A percentile compares a stretch with the other conserved stretches of the same genome.
Conservation (phyloP, 306 rosid genomes). For the Luffa acutangula region DNA sequence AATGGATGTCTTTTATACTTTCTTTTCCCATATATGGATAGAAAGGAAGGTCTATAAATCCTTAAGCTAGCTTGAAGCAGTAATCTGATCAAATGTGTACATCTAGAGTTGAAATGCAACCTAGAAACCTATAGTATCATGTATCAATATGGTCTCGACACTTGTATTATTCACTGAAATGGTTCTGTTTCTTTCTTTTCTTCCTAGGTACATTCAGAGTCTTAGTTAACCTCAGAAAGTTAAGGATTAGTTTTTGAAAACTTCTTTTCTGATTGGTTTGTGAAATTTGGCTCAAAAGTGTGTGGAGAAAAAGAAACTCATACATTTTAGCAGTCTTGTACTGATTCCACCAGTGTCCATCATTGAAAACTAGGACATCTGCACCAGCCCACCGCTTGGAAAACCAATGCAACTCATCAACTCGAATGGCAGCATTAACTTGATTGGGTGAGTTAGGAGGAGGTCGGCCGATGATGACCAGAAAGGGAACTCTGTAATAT, state of each 20-base stretch:
- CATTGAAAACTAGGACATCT: conserved; percentile 58
- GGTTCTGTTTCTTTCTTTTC: background rate
- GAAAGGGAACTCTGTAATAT: conserved; percentile 73
- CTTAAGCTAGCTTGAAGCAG: background rate
- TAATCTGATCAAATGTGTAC: background rate
- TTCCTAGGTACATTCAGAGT: no score
- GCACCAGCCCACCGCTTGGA: conserved; percentile 54
- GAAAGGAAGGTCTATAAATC: background rate
- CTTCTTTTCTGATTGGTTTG: background rate
- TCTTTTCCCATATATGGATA: background rate
- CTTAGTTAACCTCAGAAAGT: no score
- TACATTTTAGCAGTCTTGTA: conserved; percentile 52
- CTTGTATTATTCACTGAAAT: background rate
- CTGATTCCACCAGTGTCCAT: conserved; percentile 85
- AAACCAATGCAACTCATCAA: conserved; percentile 64
- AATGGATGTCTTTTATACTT: background rate
- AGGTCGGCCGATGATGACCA: conserved; percentile 44
- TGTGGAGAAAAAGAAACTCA: background rate
- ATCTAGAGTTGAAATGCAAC: background rate
- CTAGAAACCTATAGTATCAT: background rate
- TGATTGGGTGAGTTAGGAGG: conserved; percentile 30
- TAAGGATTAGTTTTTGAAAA: no score
- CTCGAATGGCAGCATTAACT: conserved; percentile 26
- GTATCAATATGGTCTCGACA: background rate
- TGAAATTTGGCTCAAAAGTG: background rate